A percentile compares a stretch with the other conserved stretches of the same genome.
phyloP scores from a whole-genome alignment of 2,329 filamentous ascomycete genomes.

The Paradendryphiella salina region DNA sequence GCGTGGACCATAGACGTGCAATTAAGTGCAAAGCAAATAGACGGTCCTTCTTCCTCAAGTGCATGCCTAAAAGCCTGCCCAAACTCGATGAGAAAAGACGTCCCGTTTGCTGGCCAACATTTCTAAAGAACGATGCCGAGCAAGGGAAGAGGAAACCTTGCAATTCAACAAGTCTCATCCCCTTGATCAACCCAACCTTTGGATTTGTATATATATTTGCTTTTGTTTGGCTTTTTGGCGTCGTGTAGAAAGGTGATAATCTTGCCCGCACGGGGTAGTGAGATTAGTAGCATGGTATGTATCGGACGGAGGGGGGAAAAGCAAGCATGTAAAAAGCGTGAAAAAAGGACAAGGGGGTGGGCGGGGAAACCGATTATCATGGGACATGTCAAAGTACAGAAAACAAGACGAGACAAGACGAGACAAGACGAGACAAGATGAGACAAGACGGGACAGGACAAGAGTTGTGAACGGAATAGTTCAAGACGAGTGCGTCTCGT shows the following conservation, averaged over 20 bases:
- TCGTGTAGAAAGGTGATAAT: too few relatives aligned
- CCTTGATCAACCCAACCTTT: too few relatives aligned
- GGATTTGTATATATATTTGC: too few relatives aligned
- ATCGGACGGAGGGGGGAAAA: too few relatives aligned
- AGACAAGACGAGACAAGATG: slow-evolving; percentile 1
- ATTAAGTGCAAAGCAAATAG: background rate
- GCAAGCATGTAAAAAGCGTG: slow-evolving; percentile 16
- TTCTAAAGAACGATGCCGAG: too few relatives aligned
- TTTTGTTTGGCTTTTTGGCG: too few relatives aligned
- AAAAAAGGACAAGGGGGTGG: slow-evolving; percentile 11
- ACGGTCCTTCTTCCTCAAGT: slow-evolving; percentile 39
- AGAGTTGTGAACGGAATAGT: background rate
- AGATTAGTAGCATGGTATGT: background rate
- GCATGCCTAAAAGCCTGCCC: slow-evolving; percentile 31
- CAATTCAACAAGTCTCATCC: background rate
- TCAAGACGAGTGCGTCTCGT: background rate
- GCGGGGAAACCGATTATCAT: slow-evolving; percentile 23
- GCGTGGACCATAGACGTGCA: too few relatives aligned
- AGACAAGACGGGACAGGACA: background rate
- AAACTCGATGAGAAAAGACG: slow-evolving; percentile 46
- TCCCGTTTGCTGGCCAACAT: slow-evolving; percentile 19
- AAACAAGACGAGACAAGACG: background rate
- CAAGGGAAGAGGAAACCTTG: background rate
- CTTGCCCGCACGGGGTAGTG: background rate
- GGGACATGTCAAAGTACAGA: slow-evolving; percentile 26